phyloP scores from a whole-genome alignment of 2,329 filamentous ascomycete genomes.

The Mycosphaerella arachidis region DNA sequence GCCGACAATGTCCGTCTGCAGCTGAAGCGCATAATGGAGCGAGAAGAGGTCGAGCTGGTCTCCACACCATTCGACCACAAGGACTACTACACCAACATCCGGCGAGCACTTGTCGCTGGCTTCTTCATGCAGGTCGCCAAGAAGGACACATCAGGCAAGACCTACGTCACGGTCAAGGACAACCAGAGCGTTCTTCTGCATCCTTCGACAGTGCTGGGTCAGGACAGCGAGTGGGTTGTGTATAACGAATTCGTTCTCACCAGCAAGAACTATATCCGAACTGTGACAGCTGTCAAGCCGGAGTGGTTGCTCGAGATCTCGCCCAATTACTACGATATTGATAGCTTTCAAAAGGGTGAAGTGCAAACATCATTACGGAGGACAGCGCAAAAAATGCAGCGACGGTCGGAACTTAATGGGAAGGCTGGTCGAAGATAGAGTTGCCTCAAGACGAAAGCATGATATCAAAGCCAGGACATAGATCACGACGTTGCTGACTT shows the following conservation, averaged over 20 bases:
- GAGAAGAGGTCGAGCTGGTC: slow-evolving; percentile 75
- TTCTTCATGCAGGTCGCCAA: slow-evolving; percentile 99
- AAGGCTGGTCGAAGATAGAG: neutral
- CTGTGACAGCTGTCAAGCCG: slow-evolving; percentile 82
- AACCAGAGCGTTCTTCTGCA: slow-evolving; percentile 90
- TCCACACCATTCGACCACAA: slow-evolving; percentile 91
- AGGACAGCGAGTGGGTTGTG: slow-evolving; percentile 92
- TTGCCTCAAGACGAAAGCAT: neutral
- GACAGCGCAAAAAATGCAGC: slow-evolving; percentile 20
- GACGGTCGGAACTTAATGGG: slow-evolving; percentile 5
- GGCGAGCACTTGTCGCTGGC: slow-evolving; percentile 81
- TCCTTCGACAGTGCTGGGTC: slow-evolving; percentile 81
- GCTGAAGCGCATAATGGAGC: slow-evolving; percentile 95
- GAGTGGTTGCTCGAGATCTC: slow-evolving; percentile 97
- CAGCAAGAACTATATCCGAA: slow-evolving; percentile 96
- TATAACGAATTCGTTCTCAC: slow-evolving; percentile 99
- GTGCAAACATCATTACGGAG: slow-evolving; percentile 62
- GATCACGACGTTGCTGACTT: neutral
- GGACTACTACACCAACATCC: slow-evolving; percentile 97
- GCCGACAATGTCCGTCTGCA: slow-evolving; percentile 92
- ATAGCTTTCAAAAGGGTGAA: slow-evolving; percentile 77
- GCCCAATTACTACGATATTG: slow-evolving; percentile 84
- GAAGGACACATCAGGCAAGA: slow-evolving; percentile 81
- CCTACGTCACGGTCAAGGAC: slow-evolving; percentile 94
- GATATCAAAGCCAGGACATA: neutral